These are phyloP conservation scores for Phytophthora nicotianae DNA, from an alignment of 352 stramenopile species.

Conservation along the genomic window DNA sequence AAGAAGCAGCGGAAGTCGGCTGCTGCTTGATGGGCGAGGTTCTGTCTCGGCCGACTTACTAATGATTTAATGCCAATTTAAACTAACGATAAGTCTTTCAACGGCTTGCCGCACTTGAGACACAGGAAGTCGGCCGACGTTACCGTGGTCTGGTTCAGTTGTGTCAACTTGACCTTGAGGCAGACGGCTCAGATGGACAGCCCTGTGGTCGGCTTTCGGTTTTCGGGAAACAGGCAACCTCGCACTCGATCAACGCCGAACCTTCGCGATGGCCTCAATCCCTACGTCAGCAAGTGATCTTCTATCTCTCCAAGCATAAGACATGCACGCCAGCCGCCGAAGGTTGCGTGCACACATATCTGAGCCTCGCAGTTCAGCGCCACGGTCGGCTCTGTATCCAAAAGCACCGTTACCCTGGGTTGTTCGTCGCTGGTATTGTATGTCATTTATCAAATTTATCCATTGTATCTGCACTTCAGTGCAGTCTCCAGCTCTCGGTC, in stretches of 20 bases:
- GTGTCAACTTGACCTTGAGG: conserved; percentile 1
- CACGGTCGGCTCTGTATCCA: neutral
- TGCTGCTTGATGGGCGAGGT: conserved; percentile 12
- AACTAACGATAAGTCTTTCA: neutral
- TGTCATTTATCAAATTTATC: neutral
- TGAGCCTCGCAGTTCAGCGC: neutral
- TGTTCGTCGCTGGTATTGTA: neutral
- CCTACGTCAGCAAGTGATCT: neutral
- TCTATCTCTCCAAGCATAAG: neutral
- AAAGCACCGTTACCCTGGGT: neutral
- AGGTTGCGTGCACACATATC: neutral
- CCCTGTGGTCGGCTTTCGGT: conserved; percentile 3
- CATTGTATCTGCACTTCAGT: neutral
- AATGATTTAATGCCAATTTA: conserved; percentile 37
- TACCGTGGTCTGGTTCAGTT: conserved; percentile 12
- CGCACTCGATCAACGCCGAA: conserved; percentile 3
- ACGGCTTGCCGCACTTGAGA: conserved; percentile 10
- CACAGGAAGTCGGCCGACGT: conserved; percentile 20
- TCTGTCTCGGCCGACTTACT: conserved; percentile 12
- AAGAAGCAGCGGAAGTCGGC: conserved; percentile 34
- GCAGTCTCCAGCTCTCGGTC: neutral
- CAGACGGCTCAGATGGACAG: conserved; percentile 35
- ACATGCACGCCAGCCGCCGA: neutral
- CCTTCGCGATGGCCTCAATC: neutral
- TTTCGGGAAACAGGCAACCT: conserved; percentile 9